Conservation (phyloP, 148 eudicot species). For the Vaccinium corymbosum region DNA sequence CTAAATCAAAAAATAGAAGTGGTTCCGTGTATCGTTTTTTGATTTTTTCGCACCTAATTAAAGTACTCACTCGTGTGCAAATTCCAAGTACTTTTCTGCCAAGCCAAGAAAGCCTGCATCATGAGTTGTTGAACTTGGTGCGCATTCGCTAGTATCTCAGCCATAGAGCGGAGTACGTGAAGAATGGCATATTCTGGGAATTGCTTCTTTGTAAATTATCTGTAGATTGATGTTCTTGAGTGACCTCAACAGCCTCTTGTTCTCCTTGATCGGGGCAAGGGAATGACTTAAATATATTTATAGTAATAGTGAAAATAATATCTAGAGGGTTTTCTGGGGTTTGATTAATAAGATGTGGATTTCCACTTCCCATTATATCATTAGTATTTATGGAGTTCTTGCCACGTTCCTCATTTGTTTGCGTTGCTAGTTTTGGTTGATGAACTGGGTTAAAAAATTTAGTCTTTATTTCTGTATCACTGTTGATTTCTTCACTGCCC, state of each 20-base stretch:
- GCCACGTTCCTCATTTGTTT: background rate
- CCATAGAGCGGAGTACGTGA: background rate
- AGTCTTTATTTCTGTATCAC: background rate
- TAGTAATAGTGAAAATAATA: background rate
- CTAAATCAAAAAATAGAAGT: no score
- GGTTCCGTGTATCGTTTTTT: no score
- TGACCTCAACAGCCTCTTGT: background rate
- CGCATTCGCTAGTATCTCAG: background rate
- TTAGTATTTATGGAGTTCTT: background rate
- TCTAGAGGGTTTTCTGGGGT: background rate
- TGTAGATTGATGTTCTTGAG: background rate
- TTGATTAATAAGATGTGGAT: background rate
- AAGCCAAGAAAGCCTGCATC: background rate
- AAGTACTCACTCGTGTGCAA: background rate
- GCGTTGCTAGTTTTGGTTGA: constrained; percentile 1
- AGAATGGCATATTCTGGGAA: background rate
- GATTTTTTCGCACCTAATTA: no score
- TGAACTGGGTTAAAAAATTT: background rate
- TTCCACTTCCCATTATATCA: background rate
- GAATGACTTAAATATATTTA: background rate
- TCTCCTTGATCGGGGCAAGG: background rate
- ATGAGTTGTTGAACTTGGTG: background rate
- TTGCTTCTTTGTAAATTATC: background rate
- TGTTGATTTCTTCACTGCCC: background rate
- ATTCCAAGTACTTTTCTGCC: background rate